Base-by-base conservation (phyloP, 345 rosid species). In the Combretum micranthum region DNA sequence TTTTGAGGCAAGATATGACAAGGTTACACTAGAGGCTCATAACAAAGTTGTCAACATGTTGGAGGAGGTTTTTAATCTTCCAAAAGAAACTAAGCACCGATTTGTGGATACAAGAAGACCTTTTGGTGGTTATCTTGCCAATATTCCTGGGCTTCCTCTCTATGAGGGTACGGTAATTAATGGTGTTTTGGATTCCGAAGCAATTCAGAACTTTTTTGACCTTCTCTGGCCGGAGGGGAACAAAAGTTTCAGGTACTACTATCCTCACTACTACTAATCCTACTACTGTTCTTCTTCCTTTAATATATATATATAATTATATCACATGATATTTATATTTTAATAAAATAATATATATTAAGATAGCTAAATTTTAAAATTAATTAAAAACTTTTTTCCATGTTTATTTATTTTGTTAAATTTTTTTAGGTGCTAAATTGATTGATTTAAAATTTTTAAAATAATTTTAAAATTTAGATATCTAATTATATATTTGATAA, bases 141-240 rank as follows among this genome's bases (percentile, higher is more conserved):
- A 56, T 25, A 16, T 56, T 0, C 60, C 46, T 23, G 6, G 16
- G 11, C 8, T 32, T 6, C 60, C 49, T 12, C 49, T 22, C 32
- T 56, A 56, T 44, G 25, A 42, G 49, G 49, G 37, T 37, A 44
- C 44, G 60, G 60, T 37, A 47, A 44, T 56, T 9, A 32, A 18
- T 12, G 50, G 47, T 4, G 42, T 21, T 14, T 49, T 56, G 9
- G 19, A 56, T 39, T 42, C 49, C 12, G 10, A 45, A 0, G 3
- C 25, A 47, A 16, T 44, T 56, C 42, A 0, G 12, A 13, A 44
- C 50, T 15, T 56, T 49, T 9, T 39, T 13, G 32, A 56, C 17
- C 46, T 56, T 37, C 44, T 56, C 32, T 44, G 60, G 60, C 50
- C 60, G 18, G 18, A 56, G 23, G 60, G 60, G 13, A 56, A 44